Conservation (phyloP, 306 rosid species). For the Abrus precatorius region DNA sequence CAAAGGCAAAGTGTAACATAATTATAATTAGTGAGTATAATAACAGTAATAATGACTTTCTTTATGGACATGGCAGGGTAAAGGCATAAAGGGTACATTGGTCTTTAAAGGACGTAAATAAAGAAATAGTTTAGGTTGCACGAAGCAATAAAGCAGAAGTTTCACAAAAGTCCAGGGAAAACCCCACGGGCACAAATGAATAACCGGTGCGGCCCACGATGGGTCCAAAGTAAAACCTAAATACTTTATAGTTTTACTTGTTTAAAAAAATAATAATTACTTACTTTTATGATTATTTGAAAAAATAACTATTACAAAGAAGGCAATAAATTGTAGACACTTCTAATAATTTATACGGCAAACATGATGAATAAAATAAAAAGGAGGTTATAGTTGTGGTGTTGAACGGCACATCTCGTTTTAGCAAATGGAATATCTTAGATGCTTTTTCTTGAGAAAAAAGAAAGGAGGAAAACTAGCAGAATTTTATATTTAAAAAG, state of each 20-base stretch:
- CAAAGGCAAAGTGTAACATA: constrained; percentile 30
- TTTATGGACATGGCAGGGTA: background rate
- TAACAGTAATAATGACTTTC: too few relatives aligned
- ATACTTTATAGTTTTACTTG: background rate
- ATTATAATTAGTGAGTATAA: background rate
- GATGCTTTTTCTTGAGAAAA: constrained; percentile 28
- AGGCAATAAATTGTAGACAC: background rate
- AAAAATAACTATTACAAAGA: too few relatives aligned
- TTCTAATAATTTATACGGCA: background rate
- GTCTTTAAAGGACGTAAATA: constrained; percentile 39
- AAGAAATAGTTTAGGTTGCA: constrained; percentile 16
- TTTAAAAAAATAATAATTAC: too few relatives aligned
- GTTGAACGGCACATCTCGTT: constrained; percentile 54
- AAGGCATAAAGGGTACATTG: constrained; percentile 19
- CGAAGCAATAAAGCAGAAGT: constrained; percentile 53
- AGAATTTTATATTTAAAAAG: background rate
- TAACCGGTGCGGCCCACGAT: constrained; percentile 46
- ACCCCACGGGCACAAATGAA: constrained; percentile 62
- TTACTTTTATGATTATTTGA: too few relatives aligned
- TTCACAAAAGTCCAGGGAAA: constrained; percentile 53
- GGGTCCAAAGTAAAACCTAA: background rate
- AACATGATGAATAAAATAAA: background rate
- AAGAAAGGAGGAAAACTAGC: background rate
- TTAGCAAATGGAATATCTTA: constrained; percentile 60
- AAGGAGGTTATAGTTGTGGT: constrained; percentile 33